Conservation (phyloP, 2,329 filamentous ascomycete genomes). For the Ustulina deusta region DNA sequence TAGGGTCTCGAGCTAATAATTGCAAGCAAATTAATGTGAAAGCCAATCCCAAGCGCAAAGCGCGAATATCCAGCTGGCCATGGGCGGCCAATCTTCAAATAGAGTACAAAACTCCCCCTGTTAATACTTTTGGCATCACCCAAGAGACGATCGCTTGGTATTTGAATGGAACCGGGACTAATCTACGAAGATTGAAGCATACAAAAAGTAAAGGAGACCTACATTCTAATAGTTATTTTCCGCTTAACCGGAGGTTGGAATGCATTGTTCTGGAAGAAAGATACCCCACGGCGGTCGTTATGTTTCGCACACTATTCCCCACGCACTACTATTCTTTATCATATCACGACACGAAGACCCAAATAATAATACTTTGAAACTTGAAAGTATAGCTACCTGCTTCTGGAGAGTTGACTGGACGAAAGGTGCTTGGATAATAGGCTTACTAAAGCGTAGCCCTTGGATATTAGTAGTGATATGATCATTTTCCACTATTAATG, state of each 20-base stretch:
- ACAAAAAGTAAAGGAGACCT: conserved; percentile 19
- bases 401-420: background rate
- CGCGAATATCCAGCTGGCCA: conserved; percentile 20
- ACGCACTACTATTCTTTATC: conserved; percentile 27
- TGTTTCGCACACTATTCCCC: conserved; percentile 29
- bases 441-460: background rate
- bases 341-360: conserved; percentile 21
- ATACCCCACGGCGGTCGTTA: conserved; percentile 42
- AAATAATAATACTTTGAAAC: conserved; percentile 36
- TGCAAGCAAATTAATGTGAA: conserved; percentile 28
- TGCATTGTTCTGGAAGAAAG: conserved; percentile 41
- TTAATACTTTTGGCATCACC: conserved; percentile 11
- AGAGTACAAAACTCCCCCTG: conserved; percentile 10
- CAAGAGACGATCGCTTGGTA: conserved; percentile 18
- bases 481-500: conserved; percentile 5
- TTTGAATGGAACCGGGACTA: conserved; percentile 27
- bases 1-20: conserved; percentile 27
- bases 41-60: conserved; percentile 26
- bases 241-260: conserved; percentile 34
- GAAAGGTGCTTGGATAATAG: background rate
- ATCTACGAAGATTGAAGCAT: conserved; percentile 30
- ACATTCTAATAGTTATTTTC: conserved; percentile 29
- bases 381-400: background rate
- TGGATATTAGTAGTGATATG: background rate
- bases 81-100: conserved; percentile 23